A percentile compares a stretch with the other conserved stretches of the same genome.
Evolutionary conservation across 768 basidiomycete species (phyloP).

Genomic region (Tulasnella sp.): DNA sequence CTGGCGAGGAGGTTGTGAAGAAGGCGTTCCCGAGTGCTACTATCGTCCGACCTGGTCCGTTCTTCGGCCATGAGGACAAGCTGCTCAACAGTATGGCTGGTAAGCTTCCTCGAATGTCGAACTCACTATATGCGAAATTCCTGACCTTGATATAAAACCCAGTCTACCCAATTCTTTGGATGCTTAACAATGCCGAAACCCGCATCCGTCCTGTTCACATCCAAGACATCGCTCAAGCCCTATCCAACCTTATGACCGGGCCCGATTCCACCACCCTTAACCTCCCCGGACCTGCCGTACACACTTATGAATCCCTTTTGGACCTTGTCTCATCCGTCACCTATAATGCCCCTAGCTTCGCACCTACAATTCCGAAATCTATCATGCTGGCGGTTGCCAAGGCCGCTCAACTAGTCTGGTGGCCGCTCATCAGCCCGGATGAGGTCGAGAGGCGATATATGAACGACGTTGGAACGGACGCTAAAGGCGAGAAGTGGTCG

Average conservation of each 20-base stretch:
- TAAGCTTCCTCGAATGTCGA: conserved; percentile 34
- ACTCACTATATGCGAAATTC: not conserved
- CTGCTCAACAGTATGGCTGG: conserved; percentile 84
- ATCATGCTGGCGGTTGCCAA: conserved; percentile 55
- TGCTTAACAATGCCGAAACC: conserved; percentile 79
- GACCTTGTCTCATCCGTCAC: conserved; percentile 64
- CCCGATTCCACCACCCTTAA: conserved; percentile 39
- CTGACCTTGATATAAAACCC: conserved; percentile 14
- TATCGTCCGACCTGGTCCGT: conserved; percentile 69
- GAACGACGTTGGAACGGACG: conserved; percentile 51
- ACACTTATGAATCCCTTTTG: conserved; percentile 53
- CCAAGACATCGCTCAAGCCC: conserved; percentile 84
- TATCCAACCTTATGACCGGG: conserved; percentile 62
- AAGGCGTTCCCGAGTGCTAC: conserved; percentile 76
- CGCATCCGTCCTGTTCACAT: conserved; percentile 88
- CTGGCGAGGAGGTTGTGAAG: conserved; percentile 80
- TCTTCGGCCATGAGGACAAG: conserved; percentile 96
- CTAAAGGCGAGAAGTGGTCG: conserved; percentile 30
- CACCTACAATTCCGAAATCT: conserved; percentile 63
- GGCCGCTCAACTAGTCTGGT: conserved; percentile 61
- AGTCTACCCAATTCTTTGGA: conserved; percentile 93
- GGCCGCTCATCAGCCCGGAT: conserved; percentile 85
- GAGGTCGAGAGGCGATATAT: conserved; percentile 82
- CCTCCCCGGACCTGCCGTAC: conserved; percentile 80
- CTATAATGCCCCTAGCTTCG: conserved; percentile 58